phyloP scores from a whole-genome alignment of 345 rosid species.

The Eucalyptus regnans region DNA sequence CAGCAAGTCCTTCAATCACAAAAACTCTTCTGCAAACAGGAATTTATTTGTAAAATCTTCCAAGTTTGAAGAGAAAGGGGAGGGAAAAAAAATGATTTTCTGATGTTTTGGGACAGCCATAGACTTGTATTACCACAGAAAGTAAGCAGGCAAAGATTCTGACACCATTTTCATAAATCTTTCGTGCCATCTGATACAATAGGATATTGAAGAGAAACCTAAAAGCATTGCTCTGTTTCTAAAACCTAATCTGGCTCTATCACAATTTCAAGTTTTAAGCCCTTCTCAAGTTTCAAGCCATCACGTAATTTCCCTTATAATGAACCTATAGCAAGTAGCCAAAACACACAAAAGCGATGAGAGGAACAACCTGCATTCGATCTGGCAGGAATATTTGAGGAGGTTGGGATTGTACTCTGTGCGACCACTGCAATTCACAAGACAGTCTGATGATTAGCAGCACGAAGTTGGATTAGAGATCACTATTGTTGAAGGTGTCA shows the following conservation, averaged over 20 bases:
- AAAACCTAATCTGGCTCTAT: not conserved
- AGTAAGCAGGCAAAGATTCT: not conserved
- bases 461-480: not conserved
- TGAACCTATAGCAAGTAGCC: not conserved
- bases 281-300: not conserved
- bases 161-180: not conserved
- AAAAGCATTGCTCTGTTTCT: not conserved
- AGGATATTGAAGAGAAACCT: not conserved
- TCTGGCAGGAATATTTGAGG: constrained; percentile 72
- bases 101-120: not conserved
- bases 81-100: not conserved
- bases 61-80: not conserved
- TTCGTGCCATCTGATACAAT: not conserved
- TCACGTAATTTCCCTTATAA: not conserved
- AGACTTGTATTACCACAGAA: not conserved
- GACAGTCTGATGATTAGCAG: not conserved
- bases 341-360: not conserved
- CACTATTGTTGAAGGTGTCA: not conserved
- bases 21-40: not conserved
- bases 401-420: constrained; percentile 55
- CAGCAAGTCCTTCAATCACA: too few relatives aligned
- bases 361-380: constrained; percentile 65
- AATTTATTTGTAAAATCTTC: not conserved
- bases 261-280: not conserved
- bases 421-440: constrained; percentile 51